Base-by-base conservation (phyloP, 129 eudicot genomes). In the Tanacetum coccineum region DNA sequence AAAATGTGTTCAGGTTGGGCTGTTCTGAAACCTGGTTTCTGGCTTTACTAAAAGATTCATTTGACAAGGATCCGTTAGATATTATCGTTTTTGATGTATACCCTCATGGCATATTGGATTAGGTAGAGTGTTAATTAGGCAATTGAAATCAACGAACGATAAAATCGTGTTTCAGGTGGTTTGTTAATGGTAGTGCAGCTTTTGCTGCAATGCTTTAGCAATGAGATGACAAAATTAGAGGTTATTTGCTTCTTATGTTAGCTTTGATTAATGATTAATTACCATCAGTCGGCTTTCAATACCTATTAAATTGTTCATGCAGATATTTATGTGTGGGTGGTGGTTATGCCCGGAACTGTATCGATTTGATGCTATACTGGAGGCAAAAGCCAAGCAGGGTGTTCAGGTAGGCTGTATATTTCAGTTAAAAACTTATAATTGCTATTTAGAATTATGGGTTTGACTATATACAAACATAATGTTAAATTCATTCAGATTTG, bases 111-210 rank as follows among this genome's bases (percentile, higher is more conserved):
- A 84, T 80, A 88, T 79, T 47, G 95, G 83, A 59, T 89, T 86
- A 70, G 86, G 83, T 60, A 76, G 86, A 22, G 89, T 86, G 15
- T 66, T 85, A 61, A n/a, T n/a, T 77, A 88, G 76, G 98, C 98
- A 50, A 76, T 74, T 70, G 96, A 88, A 83, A 70, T 93, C 11
- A 84, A 84, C 25, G 98, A 93, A 25, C 89, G 68, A 93, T 62
- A 85, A 86, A 66, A 88, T 92, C 80, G 82, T 82, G 66, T 96
- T 91, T 81, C 98, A 93, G n/a, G 72, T 93, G 98, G 98, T 93
- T 93, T 67, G 92, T 93, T 57, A 96, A 93, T 79, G 98, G 98
- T 67, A 73, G 75, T 64, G 83, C 98, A 69, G 96, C 98, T 62
- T 93, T 93, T 84, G 92, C 86, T 66, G 91, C 96, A 64, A 88